Conservation (phyloP, 352 stramenopile genomes). For the Phytophthora meadii region DNA sequence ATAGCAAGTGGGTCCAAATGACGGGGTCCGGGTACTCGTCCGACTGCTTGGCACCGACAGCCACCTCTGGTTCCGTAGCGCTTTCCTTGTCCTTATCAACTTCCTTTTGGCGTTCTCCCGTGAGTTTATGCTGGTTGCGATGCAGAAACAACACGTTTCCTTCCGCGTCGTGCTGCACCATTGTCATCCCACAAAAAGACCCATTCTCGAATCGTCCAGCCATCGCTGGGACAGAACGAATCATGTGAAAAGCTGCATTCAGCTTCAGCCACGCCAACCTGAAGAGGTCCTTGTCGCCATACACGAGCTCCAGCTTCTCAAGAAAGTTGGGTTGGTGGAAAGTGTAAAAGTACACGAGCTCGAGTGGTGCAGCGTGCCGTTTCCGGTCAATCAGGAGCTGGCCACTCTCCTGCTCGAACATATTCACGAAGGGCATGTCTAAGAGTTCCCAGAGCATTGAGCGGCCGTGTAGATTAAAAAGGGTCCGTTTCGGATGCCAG, state of each 20-base stretch:
- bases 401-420: slow-evolving; percentile 69
- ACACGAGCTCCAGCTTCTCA: slow-evolving; percentile 32
- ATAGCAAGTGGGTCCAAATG: slow-evolving; percentile 67
- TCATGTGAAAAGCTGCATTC: slow-evolving; percentile 45
- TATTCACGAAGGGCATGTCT: slow-evolving; percentile 40
- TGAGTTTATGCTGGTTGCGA: slow-evolving; percentile 44
- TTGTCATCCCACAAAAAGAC: slow-evolving; percentile 51
- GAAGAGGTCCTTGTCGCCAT: slow-evolving; percentile 63
- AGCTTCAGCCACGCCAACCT: slow-evolving; percentile 53
- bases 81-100: not conserved
- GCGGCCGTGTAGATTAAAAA: slow-evolving; percentile 56
- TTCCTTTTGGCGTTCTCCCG: slow-evolving; percentile 1
- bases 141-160: slow-evolving; percentile 49
- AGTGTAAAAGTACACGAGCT: slow-evolving; percentile 46
- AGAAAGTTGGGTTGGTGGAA: slow-evolving; percentile 36
- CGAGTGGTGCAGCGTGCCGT: slow-evolving; percentile 32
- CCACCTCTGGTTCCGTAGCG: not conserved
- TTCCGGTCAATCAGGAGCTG: slow-evolving; percentile 49
- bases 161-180: slow-evolving; percentile 44
- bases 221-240: slow-evolving; percentile 33
- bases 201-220: slow-evolving; percentile 29
- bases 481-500: slow-evolving; percentile 52
- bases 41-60: not conserved
- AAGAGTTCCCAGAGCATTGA: slow-evolving; percentile 59
- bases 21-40: slow-evolving; percentile 39